A percentile compares a stretch with the other conserved stretches of the same genome.
Evolutionary conservation across 2,329 filamentous ascomycete genomes (phyloP).

Genomic region (Pseudocercospora fuligena): DNA sequence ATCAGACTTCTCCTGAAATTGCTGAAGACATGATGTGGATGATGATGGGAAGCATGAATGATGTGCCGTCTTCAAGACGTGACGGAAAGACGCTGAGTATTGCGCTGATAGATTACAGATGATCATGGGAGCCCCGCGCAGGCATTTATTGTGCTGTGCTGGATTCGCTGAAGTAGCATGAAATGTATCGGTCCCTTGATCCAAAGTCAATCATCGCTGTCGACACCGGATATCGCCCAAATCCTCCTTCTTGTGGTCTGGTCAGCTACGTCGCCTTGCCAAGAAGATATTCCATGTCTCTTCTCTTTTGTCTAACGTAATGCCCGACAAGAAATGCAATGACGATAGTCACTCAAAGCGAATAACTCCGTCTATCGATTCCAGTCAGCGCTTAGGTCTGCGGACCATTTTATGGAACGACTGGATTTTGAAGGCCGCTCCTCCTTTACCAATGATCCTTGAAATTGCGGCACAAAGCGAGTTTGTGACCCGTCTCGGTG

Average conservation of each 20-base stretch:
- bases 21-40: slow-evolving; percentile 64
- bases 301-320: neutral
- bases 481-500: neutral
- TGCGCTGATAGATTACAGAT: neutral
- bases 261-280: too few species aligned
- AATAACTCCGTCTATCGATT: neutral
- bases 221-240: too few species aligned
- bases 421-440: neutral
- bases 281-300: neutral
- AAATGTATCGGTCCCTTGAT: neutral
- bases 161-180: neutral
- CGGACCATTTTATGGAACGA: neutral
- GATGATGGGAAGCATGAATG: neutral
- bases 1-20: slow-evolving; percentile 75
- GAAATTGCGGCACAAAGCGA: neutral
- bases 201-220: neutral
- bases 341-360: neutral
- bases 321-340: neutral
- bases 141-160: neutral
- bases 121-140: neutral
- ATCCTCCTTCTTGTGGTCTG: too few species aligned
- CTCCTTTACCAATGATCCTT: neutral
- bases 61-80: neutral
- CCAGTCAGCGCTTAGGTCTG: neutral
- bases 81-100: neutral